phyloP scores from a whole-genome alignment of 2,329 filamentous ascomycete genomes.

The Paracamarosporium sp. region DNA sequence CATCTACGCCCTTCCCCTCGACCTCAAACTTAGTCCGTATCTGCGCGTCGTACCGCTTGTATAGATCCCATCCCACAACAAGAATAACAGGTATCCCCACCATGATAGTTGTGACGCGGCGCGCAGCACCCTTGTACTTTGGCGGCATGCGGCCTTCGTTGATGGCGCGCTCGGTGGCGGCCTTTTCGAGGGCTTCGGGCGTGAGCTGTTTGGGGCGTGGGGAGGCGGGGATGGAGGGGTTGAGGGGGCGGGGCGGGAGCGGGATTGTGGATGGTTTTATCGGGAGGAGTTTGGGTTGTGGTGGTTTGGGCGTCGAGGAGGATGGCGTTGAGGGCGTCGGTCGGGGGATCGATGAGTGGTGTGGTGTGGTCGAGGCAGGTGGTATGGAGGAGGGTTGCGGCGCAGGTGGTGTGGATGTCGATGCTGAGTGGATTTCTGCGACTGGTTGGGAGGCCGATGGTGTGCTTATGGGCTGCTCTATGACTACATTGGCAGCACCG shows the following conservation, averaged over 20 bases:
- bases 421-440: neutral
- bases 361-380: neutral
- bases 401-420: neutral
- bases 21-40: conserved; percentile 22
- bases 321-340: neutral
- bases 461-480: neutral
- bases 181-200: neutral
- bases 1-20: neutral
- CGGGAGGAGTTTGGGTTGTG: conserved; percentile 1
- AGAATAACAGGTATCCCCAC: conserved; percentile 43
- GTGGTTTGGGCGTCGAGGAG: neutral
- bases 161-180: conserved; percentile 16
- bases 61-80: conserved; percentile 42
- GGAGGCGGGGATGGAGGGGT: conserved; percentile 9
- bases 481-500: neutral
- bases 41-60: conserved; percentile 23
- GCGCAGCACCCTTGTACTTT: conserved; percentile 41
- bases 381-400: neutral
- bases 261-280: conserved; percentile 28
- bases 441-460: neutral
- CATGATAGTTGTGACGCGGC: conserved; percentile 41
- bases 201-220: conserved; percentile 8
- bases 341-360: too few species aligned
- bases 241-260: conserved; percentile 27
- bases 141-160: conserved; percentile 27